A percentile compares a stretch with the other conserved stretches of the same genome.
These are phyloP conservation scores for Hansfordia pulvinata DNA, from an alignment of 2,329 filamentous ascomycete species.

Conservation along the genomic window DNA sequence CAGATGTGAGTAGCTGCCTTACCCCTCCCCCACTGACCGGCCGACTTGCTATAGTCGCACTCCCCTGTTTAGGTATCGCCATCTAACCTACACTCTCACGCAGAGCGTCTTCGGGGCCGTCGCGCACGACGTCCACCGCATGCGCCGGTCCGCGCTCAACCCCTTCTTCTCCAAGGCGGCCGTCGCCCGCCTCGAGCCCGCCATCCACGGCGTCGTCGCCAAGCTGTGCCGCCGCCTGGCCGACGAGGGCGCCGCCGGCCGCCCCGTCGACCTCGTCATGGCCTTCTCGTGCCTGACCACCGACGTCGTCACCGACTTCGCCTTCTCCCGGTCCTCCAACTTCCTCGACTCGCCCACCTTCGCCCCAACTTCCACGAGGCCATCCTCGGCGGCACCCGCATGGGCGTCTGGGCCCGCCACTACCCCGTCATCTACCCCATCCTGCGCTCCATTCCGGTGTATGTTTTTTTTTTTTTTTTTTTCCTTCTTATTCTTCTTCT, in stretches of 20 bases:
- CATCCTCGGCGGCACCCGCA: no score
- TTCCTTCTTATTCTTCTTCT: no score
- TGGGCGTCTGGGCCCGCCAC: no score
- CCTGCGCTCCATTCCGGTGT: no score
- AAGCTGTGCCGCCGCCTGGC: constrained; percentile 16
- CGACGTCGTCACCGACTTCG: constrained; percentile 10
- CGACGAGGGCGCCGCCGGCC: constrained; percentile 1
- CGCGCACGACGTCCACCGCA: constrained; percentile 14
- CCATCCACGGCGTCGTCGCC: constrained; percentile 12
- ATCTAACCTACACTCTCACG: no score
- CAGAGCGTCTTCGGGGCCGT: constrained; percentile 5
- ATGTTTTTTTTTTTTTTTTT: no score
- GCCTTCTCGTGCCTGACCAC: constrained; percentile 10
- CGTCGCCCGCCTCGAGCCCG: constrained; percentile 16
- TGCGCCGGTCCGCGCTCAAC: constrained; percentile 11
- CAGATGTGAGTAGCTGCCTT: no score
- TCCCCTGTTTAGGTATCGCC: no score
- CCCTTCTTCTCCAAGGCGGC: constrained; percentile 17
- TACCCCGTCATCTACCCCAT: no score
- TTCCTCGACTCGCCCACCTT: constrained; percentile 8
- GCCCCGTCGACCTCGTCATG: constrained; percentile 4
- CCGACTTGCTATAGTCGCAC: no score
- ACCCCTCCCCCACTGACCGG: no score
- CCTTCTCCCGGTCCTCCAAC: constrained; percentile 9
- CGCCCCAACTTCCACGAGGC: no score